These are phyloP conservation scores for Panicum virgatum DNA, from an alignment of 202 grass and related monocot species.

Conservation along the genomic window DNA sequence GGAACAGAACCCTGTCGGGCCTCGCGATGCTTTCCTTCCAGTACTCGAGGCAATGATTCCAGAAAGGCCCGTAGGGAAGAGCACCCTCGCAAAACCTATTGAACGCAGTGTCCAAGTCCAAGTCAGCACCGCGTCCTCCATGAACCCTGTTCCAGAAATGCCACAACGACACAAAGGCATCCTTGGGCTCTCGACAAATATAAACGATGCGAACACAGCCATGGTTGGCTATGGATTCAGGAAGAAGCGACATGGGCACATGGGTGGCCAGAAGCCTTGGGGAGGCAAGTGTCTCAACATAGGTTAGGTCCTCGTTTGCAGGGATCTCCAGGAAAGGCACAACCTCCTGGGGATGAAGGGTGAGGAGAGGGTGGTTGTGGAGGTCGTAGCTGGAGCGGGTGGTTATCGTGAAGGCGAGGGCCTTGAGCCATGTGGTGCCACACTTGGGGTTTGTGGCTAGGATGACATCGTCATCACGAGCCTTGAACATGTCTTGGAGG, in stretches of 20 bases:
- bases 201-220: conserved; percentile 26
- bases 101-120: too few species aligned
- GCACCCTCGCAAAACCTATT: too few species aligned
- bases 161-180: conserved; percentile 29
- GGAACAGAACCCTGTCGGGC: too few species aligned
- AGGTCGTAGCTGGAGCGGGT: neutral
- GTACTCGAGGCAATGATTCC: too few species aligned
- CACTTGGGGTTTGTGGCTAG: neutral
- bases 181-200: conserved; percentile 17
- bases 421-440: conserved; percentile 3
- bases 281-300: neutral
- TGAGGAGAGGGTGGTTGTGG: neutral
- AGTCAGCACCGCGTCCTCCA: too few species aligned
- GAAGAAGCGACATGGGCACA: neutral
- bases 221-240: neutral
- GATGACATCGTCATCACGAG: too few species aligned
- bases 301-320: neutral
- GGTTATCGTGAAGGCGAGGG: neutral
- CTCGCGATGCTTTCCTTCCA: too few species aligned
- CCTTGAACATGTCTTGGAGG: too few species aligned
- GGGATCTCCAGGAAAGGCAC: conserved; percentile 9
- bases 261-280: conserved; percentile 31
- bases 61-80: too few species aligned
- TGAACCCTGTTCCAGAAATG: too few species aligned
- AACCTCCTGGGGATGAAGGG: neutral